Base-by-base conservation (phyloP, 768 basidiomycete species). In the Mycena amicta region DNA sequence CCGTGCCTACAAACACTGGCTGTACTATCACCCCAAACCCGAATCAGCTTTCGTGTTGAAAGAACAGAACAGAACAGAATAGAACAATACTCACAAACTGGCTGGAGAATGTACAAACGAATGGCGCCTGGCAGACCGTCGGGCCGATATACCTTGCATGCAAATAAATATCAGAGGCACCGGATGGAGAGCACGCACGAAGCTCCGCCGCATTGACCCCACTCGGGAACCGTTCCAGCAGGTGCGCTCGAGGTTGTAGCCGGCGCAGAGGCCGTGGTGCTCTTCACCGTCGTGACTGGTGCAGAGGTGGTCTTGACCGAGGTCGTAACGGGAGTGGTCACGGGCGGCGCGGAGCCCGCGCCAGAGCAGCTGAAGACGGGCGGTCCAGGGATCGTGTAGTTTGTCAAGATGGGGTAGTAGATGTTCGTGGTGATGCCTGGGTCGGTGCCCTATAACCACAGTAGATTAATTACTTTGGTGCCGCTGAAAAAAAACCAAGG, bases 401-500 rank as follows among this genome's bases (percentile, higher is more conserved):
- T 68, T 13, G 68, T 66, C n/a, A 78, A 66, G 16, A 66, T 59
- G 29, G 65, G 67, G 66, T 53, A 57, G 53, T 80, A 81, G 59
- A 81, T 75, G 68, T 81, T 78, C 64, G 77, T 66, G 5, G 70
- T 75, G 62, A 83, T 78, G 20, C 80, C 80, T 23, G 80, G 80
- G 66, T 80, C 78, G 30, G 72, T 68, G 23, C 74, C 75, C 75
- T 37, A 18, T 18, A 8, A 8, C 11, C 33, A 37, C 18, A 8
- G 2, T n/a, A 12, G n/a, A 20, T 33, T 47, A 2, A 39, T 22
- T 28, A 4, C 27, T 51, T 16, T 46, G 3, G 26, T 33, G 25
- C 30, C 5, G 26, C 20, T 0, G 26, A 39, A 33, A 28, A 33
- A 16, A 50, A 15, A 5, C 39, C 28, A 6, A 26, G 53, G 18